Base-by-base conservation (phyloP, 371 early-diverging fungal genomes). In the Umbelopsis sp. region DNA sequence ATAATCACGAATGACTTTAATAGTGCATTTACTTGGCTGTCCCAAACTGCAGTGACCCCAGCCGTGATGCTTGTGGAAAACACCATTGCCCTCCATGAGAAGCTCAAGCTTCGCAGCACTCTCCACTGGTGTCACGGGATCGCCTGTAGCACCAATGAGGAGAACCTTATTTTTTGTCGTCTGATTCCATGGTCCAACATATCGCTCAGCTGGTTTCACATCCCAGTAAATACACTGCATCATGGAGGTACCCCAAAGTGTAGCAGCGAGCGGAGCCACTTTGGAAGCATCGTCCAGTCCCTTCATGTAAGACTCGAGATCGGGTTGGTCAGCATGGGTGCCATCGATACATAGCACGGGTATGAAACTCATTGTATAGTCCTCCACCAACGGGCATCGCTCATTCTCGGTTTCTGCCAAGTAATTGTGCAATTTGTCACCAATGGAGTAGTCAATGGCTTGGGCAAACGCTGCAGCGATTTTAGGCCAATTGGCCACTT, bases 51-150 rank as follows among this genome's bases (percentile, higher is more conserved):
- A 73, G 53, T 80, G 80, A 1, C 80, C 80, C 64, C 74, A 70
- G 12, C 64, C 74, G 20, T 73, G 44, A 16, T 72, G 70, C 22
- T 50, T 52, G 37, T 75, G 57, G 14, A 80, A 52, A 20, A 67
- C 69, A 11, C 74, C 71, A 66, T 71, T 76, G 24, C 66, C 70
- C 6, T 63, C 70, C 71, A 78, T 72, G 4, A 75, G n/a, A 18
- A 9, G 5, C 37, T 68, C 66, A 44, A 74, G 66, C 11, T 68
- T 38, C 6, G 44, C 65, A 20, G 72, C 71, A 50, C 46, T 41
- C 14, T 64, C 70, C 44, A 75, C 53, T 0, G 80, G 80, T 20
- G 80, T 77, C 16, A 76, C 77, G n/a, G 77, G 77, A 63, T 80
- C 80, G 37, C 65, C 70, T 14, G 71, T 75, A 45, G 69, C 74